Percentiles rank a stretch among this genome's conserved stretches.
Evolutionary conservation across 306 rosid genomes (phyloP).

Genomic region (Cercis canadensis): DNA sequence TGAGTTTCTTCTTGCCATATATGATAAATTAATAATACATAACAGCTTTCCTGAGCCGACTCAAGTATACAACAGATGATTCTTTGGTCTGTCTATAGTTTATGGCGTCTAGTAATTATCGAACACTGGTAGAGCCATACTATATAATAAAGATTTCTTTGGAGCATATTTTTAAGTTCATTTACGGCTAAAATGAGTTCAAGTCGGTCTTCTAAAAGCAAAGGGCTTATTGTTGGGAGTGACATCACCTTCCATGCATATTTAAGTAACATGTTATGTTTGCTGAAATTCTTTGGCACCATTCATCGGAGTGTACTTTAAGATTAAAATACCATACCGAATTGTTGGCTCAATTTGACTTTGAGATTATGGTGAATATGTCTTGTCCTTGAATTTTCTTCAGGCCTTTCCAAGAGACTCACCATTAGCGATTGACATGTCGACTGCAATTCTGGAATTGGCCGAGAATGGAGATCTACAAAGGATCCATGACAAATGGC

Average conservation of each 20-base stretch:
- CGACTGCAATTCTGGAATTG: conserved; percentile 80
- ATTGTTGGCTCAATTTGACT: too few species aligned
- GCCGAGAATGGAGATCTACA: conserved; percentile 89
- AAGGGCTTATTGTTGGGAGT: too few species aligned
- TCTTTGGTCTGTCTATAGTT: neutral
- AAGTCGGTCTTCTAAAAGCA: too few species aligned
- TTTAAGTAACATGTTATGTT: neutral
- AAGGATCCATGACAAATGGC: conserved; percentile 99
- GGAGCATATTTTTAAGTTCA: too few species aligned
- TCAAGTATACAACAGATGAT: neutral
- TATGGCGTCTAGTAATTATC: conserved; percentile 8
- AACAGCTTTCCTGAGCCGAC: conserved; percentile 8
- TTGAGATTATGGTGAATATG: too few species aligned
- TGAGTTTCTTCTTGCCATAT: conserved; percentile 6
- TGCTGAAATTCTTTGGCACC: too few species aligned
- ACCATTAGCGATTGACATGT: conserved; percentile 85
- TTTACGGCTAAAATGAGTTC: too few species aligned
- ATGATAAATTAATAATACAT: neutral
- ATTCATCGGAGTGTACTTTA: too few species aligned
- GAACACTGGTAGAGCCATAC: too few species aligned
- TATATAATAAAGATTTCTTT: too few species aligned
- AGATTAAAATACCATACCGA: too few species aligned
- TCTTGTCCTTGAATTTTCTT: conserved; percentile 23
- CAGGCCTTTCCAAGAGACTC: conserved; percentile 95
- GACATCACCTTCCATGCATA: too few species aligned